These are phyloP conservation scores for Fomitopsis palustris DNA, from an alignment of 1,284 basidiomycete genomes.

Conservation along the genomic window DNA sequence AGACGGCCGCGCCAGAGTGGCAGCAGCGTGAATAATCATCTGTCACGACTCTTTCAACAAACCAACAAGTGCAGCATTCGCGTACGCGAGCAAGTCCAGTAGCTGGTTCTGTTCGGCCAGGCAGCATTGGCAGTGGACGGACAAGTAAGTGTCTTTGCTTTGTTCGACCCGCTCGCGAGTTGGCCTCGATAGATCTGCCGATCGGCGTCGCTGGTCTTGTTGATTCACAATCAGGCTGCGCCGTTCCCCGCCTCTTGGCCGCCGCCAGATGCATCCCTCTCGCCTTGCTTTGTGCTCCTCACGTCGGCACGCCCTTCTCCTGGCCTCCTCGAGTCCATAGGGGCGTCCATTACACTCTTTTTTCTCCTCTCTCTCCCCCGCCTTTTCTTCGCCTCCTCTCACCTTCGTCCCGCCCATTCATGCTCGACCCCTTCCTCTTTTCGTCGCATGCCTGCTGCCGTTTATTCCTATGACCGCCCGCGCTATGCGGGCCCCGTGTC, in stretches of 20 bases:
- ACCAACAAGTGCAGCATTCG: neutral
- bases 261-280: slow-evolving; percentile 1
- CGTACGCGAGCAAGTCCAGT: neutral
- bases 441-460: slow-evolving; percentile 23
- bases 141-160: slow-evolving; percentile 5
- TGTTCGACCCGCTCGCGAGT: neutral
- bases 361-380: slow-evolving; percentile 11
- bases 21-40: slow-evolving; percentile 8
- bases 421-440: slow-evolving; percentile 6
- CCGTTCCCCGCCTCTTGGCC: slow-evolving; percentile 7
- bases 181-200: slow-evolving; percentile 11
- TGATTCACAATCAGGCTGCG: slow-evolving; percentile 9
- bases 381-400: slow-evolving; percentile 7
- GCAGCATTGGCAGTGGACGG: neutral
- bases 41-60: slow-evolving; percentile 4
- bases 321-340: slow-evolving; percentile 1
- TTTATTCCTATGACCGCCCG: slow-evolving; percentile 23
- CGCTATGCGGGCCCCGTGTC: slow-evolving; percentile 21
- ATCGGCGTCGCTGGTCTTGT: slow-evolving; percentile 12
- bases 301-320: neutral
- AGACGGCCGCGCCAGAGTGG: slow-evolving; percentile 5
- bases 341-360: slow-evolving; percentile 15
- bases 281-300: neutral
- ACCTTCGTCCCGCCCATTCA: slow-evolving; percentile 6
- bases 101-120: neutral